Evolutionary conservation across 139 green algal genomes (phyloP).

Genomic region (Penium margaritaceum): DNA sequence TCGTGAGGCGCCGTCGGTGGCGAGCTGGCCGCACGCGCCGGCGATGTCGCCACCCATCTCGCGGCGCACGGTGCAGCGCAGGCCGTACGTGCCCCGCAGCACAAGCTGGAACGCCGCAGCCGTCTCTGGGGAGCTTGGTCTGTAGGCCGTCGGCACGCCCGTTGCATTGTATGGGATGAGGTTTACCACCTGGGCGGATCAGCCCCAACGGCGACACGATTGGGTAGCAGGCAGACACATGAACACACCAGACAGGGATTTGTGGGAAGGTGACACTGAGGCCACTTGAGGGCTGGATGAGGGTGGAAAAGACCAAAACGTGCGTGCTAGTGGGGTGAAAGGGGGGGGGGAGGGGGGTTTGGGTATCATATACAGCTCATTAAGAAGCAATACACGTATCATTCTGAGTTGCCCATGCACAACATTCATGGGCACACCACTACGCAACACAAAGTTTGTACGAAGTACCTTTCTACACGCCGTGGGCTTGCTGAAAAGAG

Average conservation of each 20-base stretch:
- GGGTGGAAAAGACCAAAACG: not conserved
- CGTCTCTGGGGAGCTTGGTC: conserved; percentile 14
- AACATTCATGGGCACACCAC: too few species aligned
- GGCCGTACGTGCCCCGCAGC: conserved; percentile 59
- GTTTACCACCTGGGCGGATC: conserved; percentile 67
- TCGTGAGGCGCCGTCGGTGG: too few species aligned
- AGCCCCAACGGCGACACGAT: too few species aligned
- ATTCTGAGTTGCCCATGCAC: too few species aligned
- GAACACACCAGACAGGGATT: not conserved
- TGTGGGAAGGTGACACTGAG: not conserved
- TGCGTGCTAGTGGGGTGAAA: not conserved
- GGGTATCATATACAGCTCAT: not conserved
- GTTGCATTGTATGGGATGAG: conserved; percentile 86
- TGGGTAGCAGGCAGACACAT: too few species aligned
- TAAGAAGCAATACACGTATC: too few species aligned
- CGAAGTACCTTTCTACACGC: too few species aligned
- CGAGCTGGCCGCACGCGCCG: conserved; percentile 80
- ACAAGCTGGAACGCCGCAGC: conserved; percentile 63
- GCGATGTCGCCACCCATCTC: conserved; percentile 85
- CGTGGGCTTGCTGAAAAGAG: too few species aligned
- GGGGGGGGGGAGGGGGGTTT: too few species aligned
- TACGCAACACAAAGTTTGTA: too few species aligned
- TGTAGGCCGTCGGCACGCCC: conserved; percentile 22
- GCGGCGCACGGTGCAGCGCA: conserved; percentile 73
- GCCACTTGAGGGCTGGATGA: not conserved